Evolutionary conservation across 352 stramenopile genomes (phyloP).

Genomic region (Globisporangium cederbergense): DNA sequence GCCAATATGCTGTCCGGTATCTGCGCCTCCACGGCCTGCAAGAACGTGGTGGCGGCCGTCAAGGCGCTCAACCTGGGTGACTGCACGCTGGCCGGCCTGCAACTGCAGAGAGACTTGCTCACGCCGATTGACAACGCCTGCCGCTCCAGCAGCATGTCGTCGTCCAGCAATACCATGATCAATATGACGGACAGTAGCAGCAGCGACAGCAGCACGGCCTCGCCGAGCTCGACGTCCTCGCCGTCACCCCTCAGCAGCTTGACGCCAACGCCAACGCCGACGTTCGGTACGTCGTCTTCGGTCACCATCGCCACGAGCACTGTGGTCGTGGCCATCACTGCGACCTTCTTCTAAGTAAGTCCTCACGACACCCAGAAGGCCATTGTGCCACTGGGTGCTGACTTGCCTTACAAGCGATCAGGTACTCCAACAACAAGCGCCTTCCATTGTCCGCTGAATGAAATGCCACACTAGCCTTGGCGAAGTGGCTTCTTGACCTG

Average conservation of each 20-base stretch:
- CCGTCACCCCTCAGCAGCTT: neutral
- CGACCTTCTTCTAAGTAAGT: constrained; percentile 14
- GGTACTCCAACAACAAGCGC: no score
- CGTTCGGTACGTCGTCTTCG: neutral
- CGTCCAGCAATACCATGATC: neutral
- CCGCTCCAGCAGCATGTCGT: neutral
- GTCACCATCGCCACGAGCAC: neutral
- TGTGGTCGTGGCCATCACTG: constrained; percentile 19
- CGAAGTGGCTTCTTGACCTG: no score
- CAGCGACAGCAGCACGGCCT: neutral
- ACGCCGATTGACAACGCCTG: constrained; percentile 14
- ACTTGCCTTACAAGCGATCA: no score
- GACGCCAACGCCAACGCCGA: no score
- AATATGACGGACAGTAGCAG: neutral
- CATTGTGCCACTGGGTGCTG: no score
- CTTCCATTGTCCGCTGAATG: no score
- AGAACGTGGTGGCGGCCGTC: constrained; percentile 17
- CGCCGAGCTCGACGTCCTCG: neutral
- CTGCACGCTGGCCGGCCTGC: constrained; percentile 22
- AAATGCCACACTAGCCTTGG: no score
- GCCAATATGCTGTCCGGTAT: constrained; percentile 22
- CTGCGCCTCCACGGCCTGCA: constrained; percentile 23
- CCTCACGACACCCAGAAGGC: no score
- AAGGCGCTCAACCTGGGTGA: constrained; percentile 25
- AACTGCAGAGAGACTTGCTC: constrained; percentile 24